Evolutionary conservation across 2,329 filamentous ascomycete genomes (phyloP), one percentile per base, ranked within the genome.

Genomic region (Arthrobotrys sinensis): DNA sequence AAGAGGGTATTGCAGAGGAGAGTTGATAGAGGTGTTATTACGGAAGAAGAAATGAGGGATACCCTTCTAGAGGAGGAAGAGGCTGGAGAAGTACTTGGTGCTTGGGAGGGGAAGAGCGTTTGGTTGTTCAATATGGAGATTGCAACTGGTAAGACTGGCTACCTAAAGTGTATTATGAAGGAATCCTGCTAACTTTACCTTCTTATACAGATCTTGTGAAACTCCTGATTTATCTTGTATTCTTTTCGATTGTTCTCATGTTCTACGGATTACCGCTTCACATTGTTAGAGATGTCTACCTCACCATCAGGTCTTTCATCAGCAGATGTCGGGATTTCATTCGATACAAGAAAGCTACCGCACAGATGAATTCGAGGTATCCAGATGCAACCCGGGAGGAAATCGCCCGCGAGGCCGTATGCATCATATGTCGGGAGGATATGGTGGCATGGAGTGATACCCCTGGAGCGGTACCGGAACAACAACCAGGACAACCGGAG

Each of bases 221-320:
- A 84, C 90, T 98, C 16, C 86, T 91, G 48, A 92, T 97, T 46
- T 99, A 98, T 83, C 86, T 94, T 38, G 89, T 91, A 6, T 99
- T 99, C 87, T 99, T 99, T 85, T 90, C 91, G 79, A 95, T 99
- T 81, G 90, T 98, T 16, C 90, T 97, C 82, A 91, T 90, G 28
- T 98, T 98, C 87, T 97, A 97, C 83, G 96, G 95, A 10, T 87
- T 99, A 34, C 96, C 96, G 0, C 96, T 99, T 79, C 96, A 99
- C 83, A 98, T 99, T 73, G 92, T 99, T 86, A 89, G 96, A 69
- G 96, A 99, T 83, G 90, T 98, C 21, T 97, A 97, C 85, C 90
- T 99, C 85, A 98, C 96, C 0, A 91, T 95, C 63, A 90, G 94
- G 64, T 97, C 95, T 1, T 97, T 99, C 84, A 88, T 93, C 79